Evolutionary conservation across 108 stramenopile genomes (phyloP), one percentile per base, ranked within the genome.

Genomic region (Nannochloropsis salina): DNA sequence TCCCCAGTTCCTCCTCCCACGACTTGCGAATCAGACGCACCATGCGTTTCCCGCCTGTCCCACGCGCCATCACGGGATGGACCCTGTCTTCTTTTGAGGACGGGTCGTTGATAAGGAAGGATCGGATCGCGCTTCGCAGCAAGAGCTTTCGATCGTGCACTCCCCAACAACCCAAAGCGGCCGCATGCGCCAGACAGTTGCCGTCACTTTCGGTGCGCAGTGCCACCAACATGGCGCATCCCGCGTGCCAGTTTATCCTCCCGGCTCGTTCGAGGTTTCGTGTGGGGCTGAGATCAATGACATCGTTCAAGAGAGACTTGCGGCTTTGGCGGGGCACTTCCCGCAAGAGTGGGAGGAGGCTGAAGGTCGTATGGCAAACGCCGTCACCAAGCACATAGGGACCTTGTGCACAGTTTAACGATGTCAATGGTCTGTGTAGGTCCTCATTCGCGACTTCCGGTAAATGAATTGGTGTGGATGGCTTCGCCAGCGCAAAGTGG

Each of bases 401-500:
- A 4, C 61, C 61, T 8, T 74, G 61, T 3, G 61, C n/a, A 74
- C 61, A 74, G n/a, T 74, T n/a, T n/a, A 74, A 74, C 2, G 61
- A 74, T 74, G 61, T 74, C 61, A 74, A 74, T 15, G 1, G 61
- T 8, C 61, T 74, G 61, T 74, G 3, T 15, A 74, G n/a, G 15
- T 74, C 61, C 61, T 8, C 8, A 6, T n/a, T 74, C 3, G n/a
- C n/a, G 4, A n/a, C 20, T n/a, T 15, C 61, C 20, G 61, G 15
- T 10, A 12, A 51, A 51, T 51, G 47, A 15, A 15, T 51, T 10
- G 47, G 47, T 51, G 15, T n/a, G 61, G 20, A n/a, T 4, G 61
- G 61, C 61, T 74, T 74, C 20, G 61, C 61, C 61, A 74, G n/a
- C 20, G 61, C 61, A n/a, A 74, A 74, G n/a, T n/a, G 61, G 61